These are phyloP conservation scores for Panicum hallii DNA, from an alignment of 202 grass and related monocot genomes.

Conservation along the genomic window DNA sequence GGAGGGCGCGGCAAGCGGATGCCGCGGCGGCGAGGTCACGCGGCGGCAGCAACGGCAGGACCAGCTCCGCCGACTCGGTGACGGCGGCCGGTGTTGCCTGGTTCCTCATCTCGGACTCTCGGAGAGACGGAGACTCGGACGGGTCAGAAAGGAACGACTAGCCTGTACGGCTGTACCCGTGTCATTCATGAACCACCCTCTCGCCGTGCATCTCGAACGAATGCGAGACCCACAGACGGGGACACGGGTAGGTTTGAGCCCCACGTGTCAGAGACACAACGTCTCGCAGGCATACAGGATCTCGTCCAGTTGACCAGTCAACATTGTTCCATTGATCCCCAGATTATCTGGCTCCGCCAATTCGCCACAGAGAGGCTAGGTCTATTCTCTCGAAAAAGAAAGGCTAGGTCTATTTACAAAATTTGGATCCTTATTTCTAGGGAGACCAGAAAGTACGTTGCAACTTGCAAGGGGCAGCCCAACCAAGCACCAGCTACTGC, in stretches of 20 bases:
- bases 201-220: no score
- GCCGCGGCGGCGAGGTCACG: constrained; percentile 59
- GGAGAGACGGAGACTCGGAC: neutral
- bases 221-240: no score
- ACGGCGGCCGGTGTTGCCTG: constrained; percentile 9
- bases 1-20: constrained; percentile 54
- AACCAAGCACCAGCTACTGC: neutral
- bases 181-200: no score
- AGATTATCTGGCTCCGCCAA: neutral
- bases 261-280: neutral
- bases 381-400: neutral
- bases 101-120: constrained; percentile 54
- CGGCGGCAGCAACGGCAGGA: constrained; percentile 69
- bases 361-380: neutral
- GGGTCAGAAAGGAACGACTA: neutral
- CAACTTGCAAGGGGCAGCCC: neutral
- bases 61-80: constrained; percentile 56
- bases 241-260: no score
- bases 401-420: constrained; percentile 14
- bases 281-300: neutral
- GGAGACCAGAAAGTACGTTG: constrained; percentile 9
- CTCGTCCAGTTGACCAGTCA: neutral
- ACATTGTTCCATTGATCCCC: neutral
- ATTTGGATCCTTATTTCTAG: neutral
- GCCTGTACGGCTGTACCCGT: no score